A percentile compares a stretch with the other conserved stretches of the same genome.
These are phyloP conservation scores for Herpetomonas tarakana DNA, from an alignment of 208 protist species.

Conservation along the genomic window DNA sequence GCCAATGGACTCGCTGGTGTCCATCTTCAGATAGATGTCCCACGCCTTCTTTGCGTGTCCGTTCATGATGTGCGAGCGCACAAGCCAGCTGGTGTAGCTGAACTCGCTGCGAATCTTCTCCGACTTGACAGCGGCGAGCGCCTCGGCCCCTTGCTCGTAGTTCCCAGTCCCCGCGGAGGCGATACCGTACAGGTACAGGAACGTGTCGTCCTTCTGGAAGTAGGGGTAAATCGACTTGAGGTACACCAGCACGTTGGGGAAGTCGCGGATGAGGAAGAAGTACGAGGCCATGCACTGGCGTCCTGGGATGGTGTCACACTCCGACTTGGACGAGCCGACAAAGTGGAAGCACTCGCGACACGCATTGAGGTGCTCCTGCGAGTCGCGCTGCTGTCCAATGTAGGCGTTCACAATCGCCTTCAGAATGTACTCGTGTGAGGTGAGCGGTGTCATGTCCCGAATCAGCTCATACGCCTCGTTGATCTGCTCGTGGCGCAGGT, in stretches of 20 bases:
- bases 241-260: conserved; percentile 96
- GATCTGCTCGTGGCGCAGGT: conserved; percentile 94
- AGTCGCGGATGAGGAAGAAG: conserved; percentile 96
- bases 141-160: conserved; percentile 89
- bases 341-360: conserved; percentile 97
- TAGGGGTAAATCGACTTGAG: conserved; percentile 95
- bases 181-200: conserved; percentile 92
- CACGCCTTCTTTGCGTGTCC: conserved; percentile 93
- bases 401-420: conserved; percentile 94
- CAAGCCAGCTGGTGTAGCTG: conserved; percentile 93
- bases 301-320: conserved; percentile 97
- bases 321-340: conserved; percentile 89
- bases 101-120: conserved; percentile 93
- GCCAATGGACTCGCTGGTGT: conserved; percentile 92
- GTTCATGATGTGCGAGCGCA: conserved; percentile 94
- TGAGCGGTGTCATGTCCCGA: conserved; percentile 91
- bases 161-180: conserved; percentile 83
- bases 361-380: conserved; percentile 90
- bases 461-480: conserved; percentile 95
- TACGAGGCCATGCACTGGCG: conserved; percentile 97
- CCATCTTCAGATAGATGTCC: conserved; percentile 97
- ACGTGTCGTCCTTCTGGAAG: conserved; percentile 94
- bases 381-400: conserved; percentile 90
- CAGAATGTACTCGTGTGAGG: conserved; percentile 95
- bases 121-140: conserved; percentile 76